phyloP scores from a whole-genome alignment of 2,329 filamentous ascomycete species.

The Plenodomus tracheiphilus region DNA sequence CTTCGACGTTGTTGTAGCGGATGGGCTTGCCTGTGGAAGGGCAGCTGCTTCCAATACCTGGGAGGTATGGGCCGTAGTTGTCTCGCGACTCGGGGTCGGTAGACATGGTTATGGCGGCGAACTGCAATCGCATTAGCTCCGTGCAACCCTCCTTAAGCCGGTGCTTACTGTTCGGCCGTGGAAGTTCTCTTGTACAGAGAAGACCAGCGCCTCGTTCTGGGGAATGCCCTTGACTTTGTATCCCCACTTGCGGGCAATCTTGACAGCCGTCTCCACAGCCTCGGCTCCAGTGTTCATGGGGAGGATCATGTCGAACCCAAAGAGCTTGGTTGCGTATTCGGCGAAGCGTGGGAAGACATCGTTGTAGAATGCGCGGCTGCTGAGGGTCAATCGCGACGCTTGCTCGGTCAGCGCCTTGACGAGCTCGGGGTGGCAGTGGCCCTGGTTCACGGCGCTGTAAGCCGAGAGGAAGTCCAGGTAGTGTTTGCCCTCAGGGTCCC shows the following conservation, averaged over 20 bases:
- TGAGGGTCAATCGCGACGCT: conserved; percentile 85
- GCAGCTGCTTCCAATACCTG: conserved; percentile 76
- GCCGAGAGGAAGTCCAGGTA: conserved; percentile 98
- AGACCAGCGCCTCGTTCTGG: conserved; percentile 78
- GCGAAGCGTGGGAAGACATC: conserved; percentile 97
- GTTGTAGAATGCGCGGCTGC: conserved; percentile 95
- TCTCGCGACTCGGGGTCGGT: conserved; percentile 93
- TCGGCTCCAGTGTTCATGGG: conserved; percentile 99
- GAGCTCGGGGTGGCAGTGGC: conserved; percentile 95
- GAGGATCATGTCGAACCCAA: conserved; percentile 96
- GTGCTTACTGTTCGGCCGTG: conserved; percentile 84
- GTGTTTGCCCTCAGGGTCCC: conserved; percentile 90
- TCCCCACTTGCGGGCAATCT: conserved; percentile 96
- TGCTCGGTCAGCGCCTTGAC: conserved; percentile 89
- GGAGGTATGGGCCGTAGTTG: conserved; percentile 96
- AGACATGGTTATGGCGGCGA: conserved; percentile 93
- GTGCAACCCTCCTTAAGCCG: neutral
- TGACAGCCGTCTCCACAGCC: conserved; percentile 93
- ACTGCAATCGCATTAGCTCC: conserved; percentile 56
- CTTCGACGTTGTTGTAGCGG: conserved; percentile 81
- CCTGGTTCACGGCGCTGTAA: conserved; percentile 97
- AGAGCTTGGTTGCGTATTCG: conserved; percentile 83
- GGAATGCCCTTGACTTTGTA: conserved; percentile 95
- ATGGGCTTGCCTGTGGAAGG: conserved; percentile 78
- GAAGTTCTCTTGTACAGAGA: conserved; percentile 89